Conservation (phyloP, 2,329 filamentous ascomycete species). For the Dactylonectria estremocensis region DNA sequence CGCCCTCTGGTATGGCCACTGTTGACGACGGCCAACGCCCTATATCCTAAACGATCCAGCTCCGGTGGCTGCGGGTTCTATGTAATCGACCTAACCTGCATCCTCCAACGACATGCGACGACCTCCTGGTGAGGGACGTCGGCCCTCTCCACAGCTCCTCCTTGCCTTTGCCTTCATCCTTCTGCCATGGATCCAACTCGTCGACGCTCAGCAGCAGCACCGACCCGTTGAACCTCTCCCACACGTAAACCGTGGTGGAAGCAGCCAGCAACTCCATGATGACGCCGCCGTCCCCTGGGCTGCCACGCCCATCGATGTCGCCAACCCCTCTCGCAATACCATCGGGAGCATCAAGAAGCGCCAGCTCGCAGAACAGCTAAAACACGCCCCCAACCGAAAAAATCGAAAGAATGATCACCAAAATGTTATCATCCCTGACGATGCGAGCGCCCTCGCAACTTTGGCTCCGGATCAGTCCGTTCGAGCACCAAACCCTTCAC, state of each 20-base stretch:
- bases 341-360: conserved; percentile 48
- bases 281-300: conserved; percentile 52
- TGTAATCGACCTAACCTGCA: conserved; percentile 40
- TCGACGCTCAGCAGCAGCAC: conserved; percentile 77
- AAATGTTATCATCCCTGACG: conserved; percentile 62
- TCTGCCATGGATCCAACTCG: conserved; percentile 68
- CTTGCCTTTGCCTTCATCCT: conserved; percentile 72
- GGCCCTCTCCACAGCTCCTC: conserved; percentile 63
- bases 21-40: conserved; percentile 30
- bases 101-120: conserved; percentile 68
- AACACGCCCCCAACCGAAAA: conserved; percentile 49
- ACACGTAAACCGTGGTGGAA: conserved; percentile 42
- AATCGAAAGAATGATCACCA: conserved; percentile 50
- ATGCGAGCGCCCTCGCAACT: conserved; percentile 98
- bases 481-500: conserved; percentile 88
- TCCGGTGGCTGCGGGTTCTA: conserved; percentile 40
- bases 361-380: conserved; percentile 37
- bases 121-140: conserved; percentile 71
- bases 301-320: conserved; percentile 50
- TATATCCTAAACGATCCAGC: conserved; percentile 28
- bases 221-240: conserved; percentile 48
- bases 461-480: conserved; percentile 97
- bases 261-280: conserved; percentile 47
- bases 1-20: conserved; percentile 40
- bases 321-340: conserved; percentile 48